phyloP scores from a whole-genome alignment of 352 stramenopile species.

The Phytophthora kernoviae region DNA sequence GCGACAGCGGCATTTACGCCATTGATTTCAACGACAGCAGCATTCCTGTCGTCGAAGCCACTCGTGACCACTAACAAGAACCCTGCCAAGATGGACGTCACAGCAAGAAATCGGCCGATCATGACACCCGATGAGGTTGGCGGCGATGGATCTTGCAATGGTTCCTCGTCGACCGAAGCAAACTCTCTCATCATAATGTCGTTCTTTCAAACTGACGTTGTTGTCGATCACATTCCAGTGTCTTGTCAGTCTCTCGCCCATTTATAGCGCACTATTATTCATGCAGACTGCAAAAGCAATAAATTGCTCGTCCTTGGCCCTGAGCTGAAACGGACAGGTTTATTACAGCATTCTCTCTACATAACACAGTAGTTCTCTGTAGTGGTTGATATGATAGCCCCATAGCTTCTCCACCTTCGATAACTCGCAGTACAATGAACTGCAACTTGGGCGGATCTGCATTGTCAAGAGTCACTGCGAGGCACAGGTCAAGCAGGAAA shows the following conservation, averaged over 20 bases:
- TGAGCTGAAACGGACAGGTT: background rate
- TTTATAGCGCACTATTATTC: no score
- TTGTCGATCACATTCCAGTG: background rate
- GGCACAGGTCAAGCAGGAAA: no score
- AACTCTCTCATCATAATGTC: slow-evolving; percentile 16
- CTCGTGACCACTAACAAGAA: slow-evolving; percentile 22
- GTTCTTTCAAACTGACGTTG: background rate
- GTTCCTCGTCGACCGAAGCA: slow-evolving; percentile 25
- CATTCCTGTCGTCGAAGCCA: slow-evolving; percentile 11
- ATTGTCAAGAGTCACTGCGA: no score
- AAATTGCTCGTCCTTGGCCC: background rate
- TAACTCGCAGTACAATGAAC: slow-evolving; percentile 49
- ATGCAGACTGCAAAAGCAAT: no score
- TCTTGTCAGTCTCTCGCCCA: background rate
- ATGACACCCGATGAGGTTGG: slow-evolving; percentile 6
- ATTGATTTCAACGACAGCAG: slow-evolving; percentile 6
- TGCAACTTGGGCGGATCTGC: slow-evolving; percentile 58
- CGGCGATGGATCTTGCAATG: background rate
- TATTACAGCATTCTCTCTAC: slow-evolving; percentile 12
- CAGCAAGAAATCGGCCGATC: slow-evolving; percentile 17
- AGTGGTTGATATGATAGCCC: slow-evolving; percentile 57
- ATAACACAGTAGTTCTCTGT: slow-evolving; percentile 36
- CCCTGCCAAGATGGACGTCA: slow-evolving; percentile 12
- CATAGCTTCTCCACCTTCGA: slow-evolving; percentile 52
- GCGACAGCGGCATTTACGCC: slow-evolving; percentile 15